phyloP scores from a whole-genome alignment of 257 asterid species.

The Jacaranda copaia region DNA sequence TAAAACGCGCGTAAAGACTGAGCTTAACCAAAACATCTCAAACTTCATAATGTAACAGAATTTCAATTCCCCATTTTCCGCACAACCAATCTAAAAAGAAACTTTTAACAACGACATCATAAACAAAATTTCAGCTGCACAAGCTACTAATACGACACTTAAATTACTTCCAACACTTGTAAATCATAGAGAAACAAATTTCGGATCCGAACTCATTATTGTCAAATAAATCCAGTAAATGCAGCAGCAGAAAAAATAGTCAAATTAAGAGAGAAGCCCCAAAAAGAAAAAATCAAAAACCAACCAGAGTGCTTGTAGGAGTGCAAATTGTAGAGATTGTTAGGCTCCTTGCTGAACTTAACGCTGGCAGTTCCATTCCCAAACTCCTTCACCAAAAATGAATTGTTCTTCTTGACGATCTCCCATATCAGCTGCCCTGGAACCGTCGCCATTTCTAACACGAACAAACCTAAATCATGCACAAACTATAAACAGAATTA shows the following conservation, averaged over 20 bases:
- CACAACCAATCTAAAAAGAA: background rate
- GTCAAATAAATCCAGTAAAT: background rate
- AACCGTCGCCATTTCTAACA: slow-evolving; percentile 73
- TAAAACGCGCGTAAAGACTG: background rate
- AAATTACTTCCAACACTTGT: background rate
- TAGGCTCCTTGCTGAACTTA: slow-evolving; percentile 85
- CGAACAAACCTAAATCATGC: slow-evolving; percentile 8
- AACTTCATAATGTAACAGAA: background rate
- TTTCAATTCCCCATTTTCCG: background rate
- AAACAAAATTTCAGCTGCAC: slow-evolving; percentile 2
- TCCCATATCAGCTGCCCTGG: slow-evolving; percentile 96
- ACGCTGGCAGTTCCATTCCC: slow-evolving; percentile 83
- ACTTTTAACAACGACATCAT: background rate
- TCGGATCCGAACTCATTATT: background rate
- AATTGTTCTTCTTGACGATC: slow-evolving; percentile 90
- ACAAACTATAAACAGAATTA: background rate
- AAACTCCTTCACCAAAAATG: slow-evolving; percentile 77
- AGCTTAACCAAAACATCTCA: background rate
- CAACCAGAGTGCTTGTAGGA: slow-evolving; percentile 93
- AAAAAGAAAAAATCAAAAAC: slow-evolving; percentile 11
- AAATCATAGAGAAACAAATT: background rate
- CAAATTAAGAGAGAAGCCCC: background rate
- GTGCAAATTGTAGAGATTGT: slow-evolving; percentile 86
- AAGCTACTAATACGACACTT: background rate
- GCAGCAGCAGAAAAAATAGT: background rate